Conservation (phyloP, 495 filamentous ascomycete genomes). For the Aspergillus cristatus region DNA sequence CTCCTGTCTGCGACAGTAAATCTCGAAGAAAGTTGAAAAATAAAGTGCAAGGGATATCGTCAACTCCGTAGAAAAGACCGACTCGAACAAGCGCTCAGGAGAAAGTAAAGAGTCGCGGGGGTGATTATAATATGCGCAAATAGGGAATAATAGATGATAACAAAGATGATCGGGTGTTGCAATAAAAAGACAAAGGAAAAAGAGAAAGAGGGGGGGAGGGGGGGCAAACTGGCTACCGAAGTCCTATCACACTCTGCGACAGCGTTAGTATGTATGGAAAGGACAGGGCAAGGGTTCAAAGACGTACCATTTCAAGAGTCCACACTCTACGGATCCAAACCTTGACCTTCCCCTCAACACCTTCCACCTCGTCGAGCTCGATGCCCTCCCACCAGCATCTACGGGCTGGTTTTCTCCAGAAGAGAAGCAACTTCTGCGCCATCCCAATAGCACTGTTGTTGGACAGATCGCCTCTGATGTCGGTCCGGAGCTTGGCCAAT, state of each 20-base stretch:
- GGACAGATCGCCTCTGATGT: slow-evolving; percentile 71
- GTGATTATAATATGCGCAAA: slow-evolving; percentile 9
- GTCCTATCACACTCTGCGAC: slow-evolving; percentile 70
- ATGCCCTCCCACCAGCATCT: slow-evolving; percentile 99
- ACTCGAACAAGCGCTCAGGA: slow-evolving; percentile 5
- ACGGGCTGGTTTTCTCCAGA: slow-evolving; percentile 95
- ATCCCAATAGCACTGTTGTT: slow-evolving; percentile 84
- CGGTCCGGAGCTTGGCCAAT: slow-evolving; percentile 83
- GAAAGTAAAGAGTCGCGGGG: slow-evolving; percentile 3
- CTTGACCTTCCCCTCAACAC: slow-evolving; percentile 85
- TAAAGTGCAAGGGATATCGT: slow-evolving; percentile 17
- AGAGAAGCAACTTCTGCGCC: slow-evolving; percentile 96
- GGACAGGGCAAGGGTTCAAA: neutral
- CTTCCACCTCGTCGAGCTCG: slow-evolving; percentile 83
- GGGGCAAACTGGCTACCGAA: slow-evolving; percentile 47
- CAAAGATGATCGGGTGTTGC: slow-evolving; percentile 12
- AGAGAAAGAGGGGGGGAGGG: slow-evolving; percentile 3
- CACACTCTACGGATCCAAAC: slow-evolving; percentile 97
- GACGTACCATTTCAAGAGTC: slow-evolving; percentile 91
- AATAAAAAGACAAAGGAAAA: slow-evolving; percentile 1
- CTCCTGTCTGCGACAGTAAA: slow-evolving; percentile 11
- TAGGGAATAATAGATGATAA: slow-evolving; percentile 3
- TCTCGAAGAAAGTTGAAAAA: neutral
- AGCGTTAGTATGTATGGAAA: slow-evolving; percentile 20
- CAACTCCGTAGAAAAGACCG: slow-evolving; percentile 11